Evolutionary conservation across 148 eudicot genomes (phyloP), one percentile per base, ranked within the genome.

Genomic region (Fallopia convolvulus): DNA sequence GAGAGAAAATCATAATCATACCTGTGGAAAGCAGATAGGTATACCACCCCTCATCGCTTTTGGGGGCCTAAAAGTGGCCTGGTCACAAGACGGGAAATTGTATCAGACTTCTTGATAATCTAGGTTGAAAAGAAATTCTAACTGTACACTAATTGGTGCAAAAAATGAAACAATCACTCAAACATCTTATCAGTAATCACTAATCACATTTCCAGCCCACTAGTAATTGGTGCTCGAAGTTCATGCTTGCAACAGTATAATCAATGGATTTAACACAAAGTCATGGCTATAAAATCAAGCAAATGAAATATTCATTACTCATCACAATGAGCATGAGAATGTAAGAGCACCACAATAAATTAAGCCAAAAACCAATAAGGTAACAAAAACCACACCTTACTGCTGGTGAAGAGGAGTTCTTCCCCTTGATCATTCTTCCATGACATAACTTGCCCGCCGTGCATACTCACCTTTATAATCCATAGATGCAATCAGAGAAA

Each of bases 11-110:
- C 58, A 75, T 18, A 49, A 73, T 53, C n/a, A 40, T 85, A 95
- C 99, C 99, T 95, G 93, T 32, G 99, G 99, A 75, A 95, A 95
- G 82, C 97, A 95, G 75, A 91, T 84, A 72, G 97, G 88, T 23
- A 91, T 91, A 70, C 99, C 99, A 78, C 99, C 99, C 68, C 97
- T 85, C 88, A 85, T 87, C 10, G 90, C 90, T 80, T 91, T 93
- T 15, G 97, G 92, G 79, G 97, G 86, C 85, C 84, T 92, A 48
- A 87, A 85, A 63, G 87, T 80, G 18, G 91, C 95, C 99, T 92
- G 76, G 75, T 81, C 72, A 68, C 46, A 17, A 66, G 42, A 66
- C 42, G 14, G 44, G 3, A 66, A 9, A 4, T 10, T 36, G 20
- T 66, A 2, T 9, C 17, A 63, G 70, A 26, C 39, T 11, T 63